Conservation (phyloP, 768 basidiomycete species). For the Lentinula edodes region DNA sequence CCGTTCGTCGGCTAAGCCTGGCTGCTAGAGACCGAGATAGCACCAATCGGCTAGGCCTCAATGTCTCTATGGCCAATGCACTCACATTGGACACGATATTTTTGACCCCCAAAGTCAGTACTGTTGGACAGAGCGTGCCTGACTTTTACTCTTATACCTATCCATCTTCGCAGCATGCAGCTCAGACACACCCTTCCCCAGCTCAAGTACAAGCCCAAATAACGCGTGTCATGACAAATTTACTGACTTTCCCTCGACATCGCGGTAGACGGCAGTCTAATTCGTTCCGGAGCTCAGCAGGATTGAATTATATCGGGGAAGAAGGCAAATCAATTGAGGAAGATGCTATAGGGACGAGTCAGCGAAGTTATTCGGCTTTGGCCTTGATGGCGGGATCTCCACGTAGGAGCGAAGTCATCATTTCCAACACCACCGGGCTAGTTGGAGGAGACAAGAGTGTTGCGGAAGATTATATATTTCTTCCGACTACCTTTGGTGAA, state of each 20-base stretch:
- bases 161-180: neutral
- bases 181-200: slow-evolving; percentile 10
- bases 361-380: slow-evolving; percentile 25
- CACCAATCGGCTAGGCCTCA: too few relatives aligned
- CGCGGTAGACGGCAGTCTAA: slow-evolving; percentile 1
- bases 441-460: slow-evolving; percentile 49
- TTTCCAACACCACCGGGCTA: slow-evolving; percentile 47
- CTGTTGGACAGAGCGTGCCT: slow-evolving; percentile 15
- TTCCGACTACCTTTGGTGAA: slow-evolving; percentile 8
- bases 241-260: slow-evolving; percentile 56
- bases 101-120: slow-evolving; percentile 3
- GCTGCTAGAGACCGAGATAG: slow-evolving; percentile 50
- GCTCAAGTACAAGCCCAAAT: slow-evolving; percentile 45
- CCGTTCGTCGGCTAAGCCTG: slow-evolving; percentile 57
- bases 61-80: neutral
- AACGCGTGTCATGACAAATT: slow-evolving; percentile 72
- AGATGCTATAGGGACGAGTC: slow-evolving; percentile 33
- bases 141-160: slow-evolving; percentile 12
- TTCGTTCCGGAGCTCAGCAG: neutral
- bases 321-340: slow-evolving; percentile 24
- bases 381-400: slow-evolving; percentile 26
- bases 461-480: slow-evolving; percentile 59
- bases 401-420: slow-evolving; percentile 53
- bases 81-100: neutral
- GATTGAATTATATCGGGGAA: slow-evolving; percentile 11